Percentiles rank a stretch among this genome's conserved stretches.
phyloP scores from a whole-genome alignment of 2,329 filamentous ascomycete species.

The Phyllosticta citribraziliensis region DNA sequence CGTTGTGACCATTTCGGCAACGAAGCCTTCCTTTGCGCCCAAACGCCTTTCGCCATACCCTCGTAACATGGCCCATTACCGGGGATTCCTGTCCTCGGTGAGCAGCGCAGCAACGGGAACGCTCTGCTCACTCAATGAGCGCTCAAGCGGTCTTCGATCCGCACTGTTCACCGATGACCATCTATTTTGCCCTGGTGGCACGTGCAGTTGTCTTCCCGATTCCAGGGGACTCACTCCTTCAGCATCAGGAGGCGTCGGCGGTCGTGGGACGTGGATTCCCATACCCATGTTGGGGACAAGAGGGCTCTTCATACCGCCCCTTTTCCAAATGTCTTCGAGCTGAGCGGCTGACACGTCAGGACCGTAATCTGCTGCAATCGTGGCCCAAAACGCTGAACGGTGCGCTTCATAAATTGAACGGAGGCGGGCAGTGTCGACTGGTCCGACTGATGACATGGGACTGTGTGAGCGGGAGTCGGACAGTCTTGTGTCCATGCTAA shows the following conservation, averaged over 20 bases:
- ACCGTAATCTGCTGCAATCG: conserved; percentile 64
- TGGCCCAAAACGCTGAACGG: conserved; percentile 62
- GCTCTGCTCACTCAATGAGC: conserved; percentile 1
- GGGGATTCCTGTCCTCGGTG: conserved; percentile 8
- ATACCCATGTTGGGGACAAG: conserved; percentile 2
- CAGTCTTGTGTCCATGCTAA: conserved; percentile 16
- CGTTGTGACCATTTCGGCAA: background rate
- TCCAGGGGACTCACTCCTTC: background rate
- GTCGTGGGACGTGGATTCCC: background rate
- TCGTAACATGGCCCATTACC: background rate
- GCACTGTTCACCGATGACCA: conserved; percentile 1
- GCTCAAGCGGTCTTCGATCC: background rate
- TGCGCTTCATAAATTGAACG: conserved; percentile 61
- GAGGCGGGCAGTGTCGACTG: conserved; percentile 57
- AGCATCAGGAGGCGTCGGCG: conserved; percentile 7
- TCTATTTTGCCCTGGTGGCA: background rate
- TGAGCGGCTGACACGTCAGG: conserved; percentile 49
- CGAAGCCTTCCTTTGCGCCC: background rate
- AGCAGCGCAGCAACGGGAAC: conserved; percentile 4
- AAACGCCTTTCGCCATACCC: background rate
- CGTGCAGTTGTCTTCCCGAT: background rate
- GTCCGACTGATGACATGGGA: conserved; percentile 31
- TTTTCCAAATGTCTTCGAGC: conserved; percentile 60
- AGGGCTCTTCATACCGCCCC: conserved; percentile 6
- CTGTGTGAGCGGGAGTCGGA: conserved; percentile 10